Percentiles rank a stretch among this genome's conserved stretches.
Conservation (phyloP, 2,329 filamentous ascomycete species). For the Raffaelea ambrosiae region DNA sequence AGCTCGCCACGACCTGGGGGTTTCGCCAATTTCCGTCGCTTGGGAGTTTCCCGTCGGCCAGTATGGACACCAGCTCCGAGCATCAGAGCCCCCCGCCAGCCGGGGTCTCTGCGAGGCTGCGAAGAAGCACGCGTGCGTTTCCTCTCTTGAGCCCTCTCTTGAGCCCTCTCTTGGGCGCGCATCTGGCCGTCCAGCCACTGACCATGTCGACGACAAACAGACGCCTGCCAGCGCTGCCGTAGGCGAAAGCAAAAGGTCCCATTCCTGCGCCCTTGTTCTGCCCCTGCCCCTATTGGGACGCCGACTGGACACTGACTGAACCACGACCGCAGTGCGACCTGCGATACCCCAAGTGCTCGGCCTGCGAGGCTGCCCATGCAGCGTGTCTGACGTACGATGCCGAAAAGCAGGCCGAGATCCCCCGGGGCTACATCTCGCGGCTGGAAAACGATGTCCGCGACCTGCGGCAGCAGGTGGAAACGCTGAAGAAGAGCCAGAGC, state of each 20-base stretch:
- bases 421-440: conserved; percentile 12
- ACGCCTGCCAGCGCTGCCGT: conserved; percentile 9
- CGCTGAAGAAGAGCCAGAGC: neutral
- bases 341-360: conserved; percentile 14
- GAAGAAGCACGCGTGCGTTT: neutral
- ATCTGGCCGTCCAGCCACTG: neutral
- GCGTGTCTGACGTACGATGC: conserved; percentile 13
- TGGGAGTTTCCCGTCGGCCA: neutral
- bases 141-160: neutral
- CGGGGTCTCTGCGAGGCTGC: neutral
- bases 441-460: conserved; percentile 13
- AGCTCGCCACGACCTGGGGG: neutral
- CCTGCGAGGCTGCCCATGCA: conserved; percentile 11
- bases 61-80: neutral
- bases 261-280: neutral
- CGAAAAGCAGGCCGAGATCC: conserved; percentile 13
- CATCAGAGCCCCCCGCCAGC: neutral
- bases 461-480: conserved; percentile 10
- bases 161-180: too few species aligned
- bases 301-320: neutral
- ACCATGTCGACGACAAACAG: neutral
- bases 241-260: conserved; percentile 14
- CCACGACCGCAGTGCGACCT: conserved; percentile 11
- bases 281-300: neutral
- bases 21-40: neutral